These are phyloP conservation scores for Stevia rebaudiana DNA, from an alignment of 140 eudicot genomes.

Conservation along the genomic window DNA sequence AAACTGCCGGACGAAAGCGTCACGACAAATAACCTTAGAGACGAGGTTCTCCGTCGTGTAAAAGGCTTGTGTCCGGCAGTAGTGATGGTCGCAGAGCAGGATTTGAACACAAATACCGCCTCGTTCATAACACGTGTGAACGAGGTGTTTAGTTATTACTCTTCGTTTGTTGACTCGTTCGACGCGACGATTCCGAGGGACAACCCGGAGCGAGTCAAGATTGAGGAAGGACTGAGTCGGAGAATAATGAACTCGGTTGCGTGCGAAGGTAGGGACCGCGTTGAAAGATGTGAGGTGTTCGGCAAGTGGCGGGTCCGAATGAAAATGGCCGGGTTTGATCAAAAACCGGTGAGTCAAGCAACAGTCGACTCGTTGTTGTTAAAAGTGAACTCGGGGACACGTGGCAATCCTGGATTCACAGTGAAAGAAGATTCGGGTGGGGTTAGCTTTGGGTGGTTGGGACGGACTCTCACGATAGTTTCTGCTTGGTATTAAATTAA, in stretches of 20 bases:
- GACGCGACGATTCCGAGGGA: conserved; percentile 59
- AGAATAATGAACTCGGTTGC: conserved; percentile 80
- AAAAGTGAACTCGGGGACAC: conserved; percentile 59
- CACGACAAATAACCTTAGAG: conserved; percentile 74
- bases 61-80: conserved; percentile 55
- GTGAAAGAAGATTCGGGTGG: conserved; percentile 66
- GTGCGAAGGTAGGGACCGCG: conserved; percentile 95
- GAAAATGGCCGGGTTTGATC: conserved; percentile 87
- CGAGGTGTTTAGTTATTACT: conserved; percentile 55
- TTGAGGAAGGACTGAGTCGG: conserved; percentile 88
- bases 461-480: conserved; percentile 65
- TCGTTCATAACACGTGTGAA: conserved; percentile 67
- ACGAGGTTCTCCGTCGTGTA: conserved; percentile 84
- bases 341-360: conserved; percentile 40
- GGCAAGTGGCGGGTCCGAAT: conserved; percentile 99
- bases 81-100: conserved; percentile 84
- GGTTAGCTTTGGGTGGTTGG: conserved; percentile 83
- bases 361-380: conserved; percentile 46
- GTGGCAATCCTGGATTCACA: conserved; percentile 84
- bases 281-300: conserved; percentile 95
- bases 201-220: conserved; percentile 49
- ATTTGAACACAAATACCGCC: conserved; percentile 71
- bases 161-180: conserved; percentile 58
- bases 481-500: conserved; percentile 73
- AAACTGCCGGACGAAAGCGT: conserved; percentile 93